Conservation (phyloP, 768 basidiomycete genomes). For the Rossbeevera mucosa region DNA sequence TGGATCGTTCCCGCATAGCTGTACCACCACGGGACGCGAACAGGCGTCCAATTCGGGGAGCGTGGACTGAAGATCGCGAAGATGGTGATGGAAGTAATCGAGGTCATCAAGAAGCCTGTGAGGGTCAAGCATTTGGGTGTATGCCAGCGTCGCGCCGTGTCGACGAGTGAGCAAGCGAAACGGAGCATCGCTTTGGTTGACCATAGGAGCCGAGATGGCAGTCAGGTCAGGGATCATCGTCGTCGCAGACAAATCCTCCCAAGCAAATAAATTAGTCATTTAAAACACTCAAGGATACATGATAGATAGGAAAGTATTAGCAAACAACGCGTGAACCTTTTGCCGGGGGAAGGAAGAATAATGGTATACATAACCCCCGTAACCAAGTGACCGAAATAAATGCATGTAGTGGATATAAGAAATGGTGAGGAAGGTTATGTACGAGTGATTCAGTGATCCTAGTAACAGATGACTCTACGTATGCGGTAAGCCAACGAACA, state of each 20-base stretch:
- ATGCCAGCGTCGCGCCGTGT: constrained; percentile 63
- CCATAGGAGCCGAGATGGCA: constrained; percentile 68
- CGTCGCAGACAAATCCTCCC: too few relatives aligned
- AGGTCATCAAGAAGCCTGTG: constrained; percentile 56
- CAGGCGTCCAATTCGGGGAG: constrained; percentile 15
- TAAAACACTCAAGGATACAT: constrained; percentile 14
- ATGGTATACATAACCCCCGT: constrained; percentile 19
- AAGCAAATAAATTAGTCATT: constrained; percentile 17
- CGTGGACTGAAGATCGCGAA: constrained; percentile 46
- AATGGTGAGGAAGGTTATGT: constrained; percentile 1
- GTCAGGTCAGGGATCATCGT: constrained; percentile 27
- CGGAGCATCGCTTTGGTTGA: constrained; percentile 75
- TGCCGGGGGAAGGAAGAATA: neutral
- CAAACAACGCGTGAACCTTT: constrained; percentile 1
- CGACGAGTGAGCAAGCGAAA: constrained; percentile 59
- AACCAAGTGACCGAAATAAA: constrained; percentile 12
- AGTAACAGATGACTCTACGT: constrained; percentile 11
- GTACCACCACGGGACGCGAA: constrained; percentile 57
- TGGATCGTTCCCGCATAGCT: constrained; percentile 71
- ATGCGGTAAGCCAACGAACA: constrained; percentile 8
- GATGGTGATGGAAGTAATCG: constrained; percentile 60
- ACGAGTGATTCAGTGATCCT: constrained; percentile 4
- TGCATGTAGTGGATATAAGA: constrained; percentile 23
- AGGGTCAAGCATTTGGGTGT: constrained; percentile 75
- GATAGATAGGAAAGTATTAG: constrained; percentile 4